Base-by-base conservation (phyloP, 2,329 filamentous ascomycete species). In the Zopfia rhizophila region DNA sequence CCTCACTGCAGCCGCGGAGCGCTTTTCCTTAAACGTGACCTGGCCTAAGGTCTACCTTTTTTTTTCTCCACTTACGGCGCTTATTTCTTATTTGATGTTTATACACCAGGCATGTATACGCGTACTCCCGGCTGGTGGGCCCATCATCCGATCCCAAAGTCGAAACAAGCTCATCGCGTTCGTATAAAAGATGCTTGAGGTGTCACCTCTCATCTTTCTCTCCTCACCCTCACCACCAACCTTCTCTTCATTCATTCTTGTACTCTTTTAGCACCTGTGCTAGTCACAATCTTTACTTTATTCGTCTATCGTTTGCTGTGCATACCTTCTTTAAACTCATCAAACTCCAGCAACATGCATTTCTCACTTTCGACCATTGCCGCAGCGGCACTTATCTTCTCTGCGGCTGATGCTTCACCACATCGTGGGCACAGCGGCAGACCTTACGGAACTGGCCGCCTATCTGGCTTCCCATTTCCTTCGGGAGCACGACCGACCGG, bases 361-460 rank as follows among this genome's bases (percentile, higher is more conserved):
- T 59, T 63, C 50, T 53, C 55, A 33, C 42, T 56, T 16, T 48
- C 49, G 11, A 61, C 61, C 18, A 42, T 63, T 28, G 50, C 56
- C 30, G 45, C 58, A 7, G 47, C 51, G 33, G 54, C 56, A 25
- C 42, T 58, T 37, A 36, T 64, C 29, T 33, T 61, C n/a, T 45
- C 56, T 13, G 52, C 46, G 35, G 48, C 47, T 18, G 51, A 61
- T 3, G 58, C 53, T 16, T 52, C 51, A 33, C 58, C 55, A 38
- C 44, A 45, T 19, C 24, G 51, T 14, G 22, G 22, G 32, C 11
- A 17, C 18, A 36, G 38, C 5, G 17, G 25, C 17, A 4, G 11
- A 32, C 22, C 18, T 7, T 30, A 44, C 19, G 22, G 40, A n/a
- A 36, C 23, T 14, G 39, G 39, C 28, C 30, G 18, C n/a, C 33